A percentile compares a stretch with the other conserved stretches of the same genome.
phyloP scores from a whole-genome alignment of 1,139 yeast genomes.

The Williopsis jadinii region DNA sequence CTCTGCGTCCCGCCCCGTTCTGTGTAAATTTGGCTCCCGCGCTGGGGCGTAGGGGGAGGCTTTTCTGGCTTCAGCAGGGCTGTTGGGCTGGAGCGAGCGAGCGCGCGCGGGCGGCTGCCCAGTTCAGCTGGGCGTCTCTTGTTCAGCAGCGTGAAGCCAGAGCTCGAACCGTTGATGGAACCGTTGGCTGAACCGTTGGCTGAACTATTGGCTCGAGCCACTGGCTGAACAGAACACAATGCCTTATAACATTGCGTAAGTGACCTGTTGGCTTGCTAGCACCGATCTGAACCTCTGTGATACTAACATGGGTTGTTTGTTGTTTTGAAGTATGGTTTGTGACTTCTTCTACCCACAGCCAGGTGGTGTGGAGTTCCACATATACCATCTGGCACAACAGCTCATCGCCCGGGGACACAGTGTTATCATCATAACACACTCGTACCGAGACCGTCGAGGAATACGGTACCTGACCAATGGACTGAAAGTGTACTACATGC shows the following conservation, averaged over 20 bases:
- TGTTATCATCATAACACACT: slow-evolving; percentile 86
- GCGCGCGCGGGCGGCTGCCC: too few relatives aligned
- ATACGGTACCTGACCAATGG: slow-evolving; percentile 83
- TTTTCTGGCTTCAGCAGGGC: too few relatives aligned
- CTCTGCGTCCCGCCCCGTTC: too few relatives aligned
- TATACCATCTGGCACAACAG: slow-evolving; percentile 66
- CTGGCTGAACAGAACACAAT: slow-evolving; percentile 1
- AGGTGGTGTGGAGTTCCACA: slow-evolving; percentile 96
- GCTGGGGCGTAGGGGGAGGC: too few relatives aligned
- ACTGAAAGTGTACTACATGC: slow-evolving; percentile 85
- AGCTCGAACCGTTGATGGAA: too few relatives aligned
- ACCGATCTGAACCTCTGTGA: too few relatives aligned
- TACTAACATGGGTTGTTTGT: too few relatives aligned
- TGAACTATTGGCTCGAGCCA: too few relatives aligned
- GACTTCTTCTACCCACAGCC: slow-evolving; percentile 98
- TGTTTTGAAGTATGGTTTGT: slow-evolving; percentile 63
- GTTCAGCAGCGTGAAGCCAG: background rate
- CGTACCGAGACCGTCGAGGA: slow-evolving; percentile 78
- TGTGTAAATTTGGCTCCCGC: too few relatives aligned
- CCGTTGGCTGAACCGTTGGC: too few relatives aligned
- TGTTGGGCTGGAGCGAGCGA: too few relatives aligned
- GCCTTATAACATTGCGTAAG: slow-evolving; percentile 15
- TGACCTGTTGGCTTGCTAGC: background rate
- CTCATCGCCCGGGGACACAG: slow-evolving; percentile 82
- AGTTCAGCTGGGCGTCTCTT: background rate